phyloP scores from a whole-genome alignment of 139 green algal genomes.

The Chlorella sp. region DNA sequence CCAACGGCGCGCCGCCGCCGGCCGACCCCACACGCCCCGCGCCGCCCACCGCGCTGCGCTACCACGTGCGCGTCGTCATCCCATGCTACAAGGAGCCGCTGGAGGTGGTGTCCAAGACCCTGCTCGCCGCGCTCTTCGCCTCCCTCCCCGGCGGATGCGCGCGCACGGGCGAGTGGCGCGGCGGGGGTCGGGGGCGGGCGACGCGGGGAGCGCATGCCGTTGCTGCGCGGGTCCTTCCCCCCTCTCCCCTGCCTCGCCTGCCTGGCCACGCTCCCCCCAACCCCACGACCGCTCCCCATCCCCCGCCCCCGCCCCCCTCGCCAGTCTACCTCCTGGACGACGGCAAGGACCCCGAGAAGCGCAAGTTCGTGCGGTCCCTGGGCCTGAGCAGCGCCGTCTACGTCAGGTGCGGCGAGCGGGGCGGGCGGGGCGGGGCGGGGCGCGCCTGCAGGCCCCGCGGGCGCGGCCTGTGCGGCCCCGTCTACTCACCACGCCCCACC shows the following conservation, averaged over 20 bases:
- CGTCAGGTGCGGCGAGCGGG: slow-evolving; percentile 40
- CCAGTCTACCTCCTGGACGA: slow-evolving; percentile 65
- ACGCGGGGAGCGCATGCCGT: neutral
- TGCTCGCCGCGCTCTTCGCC: slow-evolving; percentile 50
- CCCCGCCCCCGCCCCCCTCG: neutral
- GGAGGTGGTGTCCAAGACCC: slow-evolving; percentile 56
- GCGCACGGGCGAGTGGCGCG: slow-evolving; percentile 31
- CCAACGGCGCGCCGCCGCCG: slow-evolving; percentile 16
- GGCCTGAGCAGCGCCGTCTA: slow-evolving; percentile 58
- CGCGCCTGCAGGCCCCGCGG: too few relatives aligned
- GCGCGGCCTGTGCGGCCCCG: too few relatives aligned
- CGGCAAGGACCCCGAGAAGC: slow-evolving; percentile 55
- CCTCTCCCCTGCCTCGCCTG: neutral
- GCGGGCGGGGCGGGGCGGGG: too few relatives aligned
- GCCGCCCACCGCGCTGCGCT: slow-evolving; percentile 40
- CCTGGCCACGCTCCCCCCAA: neutral
- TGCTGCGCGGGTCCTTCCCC: neutral
- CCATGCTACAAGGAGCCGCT: slow-evolving; percentile 68
- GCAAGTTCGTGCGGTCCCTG: slow-evolving; percentile 42
- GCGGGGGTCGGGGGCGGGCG: neutral
- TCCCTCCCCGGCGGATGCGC: slow-evolving; percentile 45
- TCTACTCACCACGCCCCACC: too few relatives aligned
- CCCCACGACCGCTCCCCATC: neutral
- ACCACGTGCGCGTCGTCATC: slow-evolving; percentile 63
- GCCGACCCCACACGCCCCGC: neutral